phyloP scores from a whole-genome alignment of 139 green algal genomes.

The Mychonastes homosphaera region DNA sequence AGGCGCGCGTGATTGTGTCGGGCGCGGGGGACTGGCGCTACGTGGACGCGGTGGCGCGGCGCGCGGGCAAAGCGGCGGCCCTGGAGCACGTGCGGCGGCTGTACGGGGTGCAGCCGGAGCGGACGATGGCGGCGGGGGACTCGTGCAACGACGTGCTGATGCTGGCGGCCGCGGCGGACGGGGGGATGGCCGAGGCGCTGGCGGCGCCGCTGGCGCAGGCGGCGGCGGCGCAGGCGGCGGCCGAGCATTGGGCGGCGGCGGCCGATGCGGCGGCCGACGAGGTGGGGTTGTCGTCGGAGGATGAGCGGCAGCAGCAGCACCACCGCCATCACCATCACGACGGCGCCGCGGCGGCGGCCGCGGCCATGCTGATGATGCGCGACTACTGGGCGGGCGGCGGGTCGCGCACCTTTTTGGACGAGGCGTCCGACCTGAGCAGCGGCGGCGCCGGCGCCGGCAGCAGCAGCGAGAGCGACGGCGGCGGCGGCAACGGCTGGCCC shows the following conservation, averaged over 20 bases:
- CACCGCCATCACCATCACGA: constrained; percentile 9
- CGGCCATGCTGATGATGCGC: no score
- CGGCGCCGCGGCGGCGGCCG: not conserved
- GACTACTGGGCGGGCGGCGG: no score
- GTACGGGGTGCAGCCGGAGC: constrained; percentile 39
- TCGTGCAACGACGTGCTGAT: constrained; percentile 75
- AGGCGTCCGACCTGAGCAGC: not conserved
- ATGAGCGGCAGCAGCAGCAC: not conserved
- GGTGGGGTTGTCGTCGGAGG: not conserved
- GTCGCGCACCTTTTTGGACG: not conserved
- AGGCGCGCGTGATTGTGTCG: constrained; percentile 51
- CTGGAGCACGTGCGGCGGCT: constrained; percentile 59
- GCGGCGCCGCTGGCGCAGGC: not conserved
- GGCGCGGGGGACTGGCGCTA: constrained; percentile 65
- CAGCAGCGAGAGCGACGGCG: no score
- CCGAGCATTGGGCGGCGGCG: not conserved
- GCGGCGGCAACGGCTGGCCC: no score
- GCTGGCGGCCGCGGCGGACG: constrained; percentile 23
- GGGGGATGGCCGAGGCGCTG: not conserved
- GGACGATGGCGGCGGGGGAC: constrained; percentile 61
- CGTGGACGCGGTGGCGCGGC: constrained; percentile 50
- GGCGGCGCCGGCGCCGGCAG: no score
- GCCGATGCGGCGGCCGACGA: not conserved
- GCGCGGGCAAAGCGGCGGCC: constrained; percentile 61
- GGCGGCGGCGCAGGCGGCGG: not conserved